Conservation (phyloP, 208 protist genomes). For the Ichthyophonus hoferi region DNA sequence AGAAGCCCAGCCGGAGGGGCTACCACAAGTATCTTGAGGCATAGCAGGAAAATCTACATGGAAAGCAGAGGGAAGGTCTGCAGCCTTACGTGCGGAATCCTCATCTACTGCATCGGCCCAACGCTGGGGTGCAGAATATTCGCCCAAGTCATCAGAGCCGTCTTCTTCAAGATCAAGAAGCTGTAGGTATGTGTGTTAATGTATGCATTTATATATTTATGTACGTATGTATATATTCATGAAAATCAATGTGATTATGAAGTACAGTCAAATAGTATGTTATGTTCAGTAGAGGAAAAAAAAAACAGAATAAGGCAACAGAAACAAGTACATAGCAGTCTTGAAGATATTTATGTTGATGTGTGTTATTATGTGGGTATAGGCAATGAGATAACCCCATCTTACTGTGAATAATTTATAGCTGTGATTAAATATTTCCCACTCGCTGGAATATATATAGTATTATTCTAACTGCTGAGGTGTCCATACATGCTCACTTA, state of each 20-base stretch:
- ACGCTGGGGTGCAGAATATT: background rate
- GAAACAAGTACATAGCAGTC: background rate
- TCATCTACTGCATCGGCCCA: background rate
- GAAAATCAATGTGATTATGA: too few relatives aligned
- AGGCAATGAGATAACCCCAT: too few relatives aligned
- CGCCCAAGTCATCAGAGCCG: background rate
- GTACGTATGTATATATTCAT: background rate
- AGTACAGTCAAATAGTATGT: too few relatives aligned
- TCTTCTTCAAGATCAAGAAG: background rate
- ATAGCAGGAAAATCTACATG: background rate
- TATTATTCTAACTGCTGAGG: background rate
- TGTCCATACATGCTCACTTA: background rate
- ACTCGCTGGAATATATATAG: background rate
- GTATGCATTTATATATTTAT: background rate
- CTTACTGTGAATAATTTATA: background rate
- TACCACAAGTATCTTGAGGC: too few relatives aligned
- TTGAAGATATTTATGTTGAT: background rate
- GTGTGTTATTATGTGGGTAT: background rate
- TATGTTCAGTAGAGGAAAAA: too few relatives aligned
- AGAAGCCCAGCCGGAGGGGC: too few relatives aligned
- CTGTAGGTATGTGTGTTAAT: background rate
- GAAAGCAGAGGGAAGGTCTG: background rate
- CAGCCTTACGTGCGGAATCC: background rate
- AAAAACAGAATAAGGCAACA: background rate
- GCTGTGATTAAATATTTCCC: background rate